Base-by-base conservation (phyloP, 1,139 yeast genomes). In the Geotrichum siamense region DNA sequence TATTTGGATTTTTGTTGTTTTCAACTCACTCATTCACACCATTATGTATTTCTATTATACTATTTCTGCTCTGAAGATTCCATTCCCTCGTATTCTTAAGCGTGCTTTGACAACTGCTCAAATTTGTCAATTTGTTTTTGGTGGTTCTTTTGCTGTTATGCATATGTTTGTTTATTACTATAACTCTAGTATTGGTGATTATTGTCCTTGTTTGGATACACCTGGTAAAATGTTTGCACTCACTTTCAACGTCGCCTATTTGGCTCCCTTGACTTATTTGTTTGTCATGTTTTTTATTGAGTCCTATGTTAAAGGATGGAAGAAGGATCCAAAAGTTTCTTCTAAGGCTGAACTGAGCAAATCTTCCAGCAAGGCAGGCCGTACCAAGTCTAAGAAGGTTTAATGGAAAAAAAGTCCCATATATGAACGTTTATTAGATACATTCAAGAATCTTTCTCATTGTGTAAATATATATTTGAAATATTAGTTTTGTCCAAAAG, bases 1-100 rank as follows among this genome's bases (percentile, higher is more conserved):
- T 32, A 80, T 81, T 58, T 81, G 89, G 91, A 78, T 81, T 53
- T 81, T 81, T 62, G 87, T 81, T 43, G 85, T 79, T 22, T 82
- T 81, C 74, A 82, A 81, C 68, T 79, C 86, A 12, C 76, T 81
- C 58, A 79, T 82, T 58, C 89, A 82, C 66, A 70, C 84, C 31
- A 71, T 81, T 63, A 82, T 82, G 89, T 82, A 82, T 68, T 72
- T 76, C 45, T 82, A 81, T 68, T 81, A 77, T 65, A 69, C 82
- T 1, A 70, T 81, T 55, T 71, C 81, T 22, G 76, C 85, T 48
- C 64, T 81, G 51, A 72, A 77, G 55, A 68, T 81, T 52, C 67
- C 68, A 42, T 81, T 81, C 16, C 87, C 89, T 21, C 66, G 61
- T 38, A 53, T 71, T 27, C 70, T 78, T 62, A 81, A 81, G 64